Evolutionary conservation across 768 basidiomycete genomes (phyloP), one percentile per base, ranked within the genome.

Genomic region (Lentinus brumalis): DNA sequence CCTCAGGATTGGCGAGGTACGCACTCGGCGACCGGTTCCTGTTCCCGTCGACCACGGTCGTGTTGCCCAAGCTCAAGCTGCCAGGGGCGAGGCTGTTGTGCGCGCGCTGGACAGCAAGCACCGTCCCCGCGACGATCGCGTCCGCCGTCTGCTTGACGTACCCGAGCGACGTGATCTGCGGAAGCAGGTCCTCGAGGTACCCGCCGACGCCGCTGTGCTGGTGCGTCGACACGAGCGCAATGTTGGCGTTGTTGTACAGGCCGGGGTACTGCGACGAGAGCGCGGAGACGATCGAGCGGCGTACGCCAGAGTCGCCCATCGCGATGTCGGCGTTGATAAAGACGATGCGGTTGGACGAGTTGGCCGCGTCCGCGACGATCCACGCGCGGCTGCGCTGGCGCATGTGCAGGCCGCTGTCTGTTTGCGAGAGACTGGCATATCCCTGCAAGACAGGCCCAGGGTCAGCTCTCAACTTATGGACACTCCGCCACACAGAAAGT

Each of bases 291-390:
- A 93, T 85, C 14, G 84, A 82, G 30, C 89, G 84, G 35, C 90
- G 86, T 40, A 91, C 76, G 29, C 89, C 91, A 3, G 83, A 85
- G 72, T 92, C 91, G 11, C 91, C 91, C 87, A 92, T 91, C 44
- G 85, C 88, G 53, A 91, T 90, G 70, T 93, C 91, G 86, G 89
- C 81, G 65, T 91, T 91, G 72, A 92, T 85, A 69, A 90, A 89
- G 26, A 92, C 84, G 49, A 92, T 68, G 50, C 88, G 81, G 65
- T 88, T 83, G 40, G 79, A 72, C 3, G 87, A 74, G 31, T 78
- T 73, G 47, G 81, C 67, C 29, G 83, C 74, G 56, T 89, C 87
- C 44, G 87, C 89, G 16, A 92, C 74, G 61, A 92, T 88, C 69
- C 86, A 92, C 0, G 88, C 89, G 18, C 91, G 86, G 66, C 86